Conservation (phyloP, 164 flowering plant genomes). For the Cinnamomum chago region DNA sequence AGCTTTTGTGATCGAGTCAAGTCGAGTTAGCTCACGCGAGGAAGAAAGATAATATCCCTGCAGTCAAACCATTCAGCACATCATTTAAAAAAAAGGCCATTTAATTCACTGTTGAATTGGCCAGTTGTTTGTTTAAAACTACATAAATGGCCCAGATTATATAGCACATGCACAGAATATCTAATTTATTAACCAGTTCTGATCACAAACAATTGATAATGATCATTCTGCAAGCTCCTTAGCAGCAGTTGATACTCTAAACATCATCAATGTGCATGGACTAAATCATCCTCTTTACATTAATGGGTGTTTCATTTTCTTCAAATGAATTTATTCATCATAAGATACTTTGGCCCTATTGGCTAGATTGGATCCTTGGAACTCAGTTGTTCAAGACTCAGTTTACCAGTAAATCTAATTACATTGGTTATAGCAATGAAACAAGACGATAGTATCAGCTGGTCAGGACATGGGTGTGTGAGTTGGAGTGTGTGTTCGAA, state of each 20-base stretch:
- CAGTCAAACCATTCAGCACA: slow-evolving; percentile 1
- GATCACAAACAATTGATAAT: background rate
- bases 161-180: background rate
- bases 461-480: too few relatives aligned
- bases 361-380: too few relatives aligned
- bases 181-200: too few relatives aligned
- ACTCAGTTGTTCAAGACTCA: too few relatives aligned
- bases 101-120: background rate
- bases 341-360: too few relatives aligned
- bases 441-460: too few relatives aligned
- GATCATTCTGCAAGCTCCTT: background rate
- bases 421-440: too few relatives aligned
- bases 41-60: slow-evolving; percentile 84
- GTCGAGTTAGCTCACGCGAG: slow-evolving; percentile 88
- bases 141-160: background rate
- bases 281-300: background rate
- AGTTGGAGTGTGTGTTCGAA: too few relatives aligned
- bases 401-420: too few relatives aligned
- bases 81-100: background rate
- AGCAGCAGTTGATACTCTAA: background rate
- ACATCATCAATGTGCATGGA: background rate
- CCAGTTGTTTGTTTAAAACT: too few relatives aligned
- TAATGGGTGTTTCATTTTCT: background rate
- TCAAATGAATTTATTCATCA: background rate
- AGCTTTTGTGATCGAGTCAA: slow-evolving; percentile 91